A percentile compares a stretch with the other conserved stretches of the same genome.
These are phyloP conservation scores for Litchi chinensis DNA, from an alignment of 345 rosid genomes.

Conservation along the genomic window DNA sequence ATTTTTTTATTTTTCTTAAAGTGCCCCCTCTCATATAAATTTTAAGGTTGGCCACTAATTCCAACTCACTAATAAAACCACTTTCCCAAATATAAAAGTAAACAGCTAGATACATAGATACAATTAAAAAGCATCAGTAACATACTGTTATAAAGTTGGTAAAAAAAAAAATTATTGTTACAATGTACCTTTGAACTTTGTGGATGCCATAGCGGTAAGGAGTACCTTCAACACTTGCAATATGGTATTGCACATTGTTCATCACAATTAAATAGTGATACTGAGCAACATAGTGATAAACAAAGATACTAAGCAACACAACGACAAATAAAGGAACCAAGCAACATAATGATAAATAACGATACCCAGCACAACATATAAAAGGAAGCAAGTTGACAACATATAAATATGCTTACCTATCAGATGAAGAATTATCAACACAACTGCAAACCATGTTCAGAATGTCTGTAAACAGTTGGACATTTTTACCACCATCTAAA, in stretches of 20 bases:
- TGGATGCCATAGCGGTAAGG: constrained; percentile 91
- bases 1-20: too few species aligned
- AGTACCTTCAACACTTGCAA: constrained; percentile 95
- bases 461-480: constrained; percentile 79
- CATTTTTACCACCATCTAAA: constrained; percentile 83
- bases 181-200: constrained; percentile 85
- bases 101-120: constrained; percentile 15
- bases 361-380: too few species aligned
- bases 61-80: background rate
- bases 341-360: too few species aligned
- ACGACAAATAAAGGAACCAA: too few species aligned
- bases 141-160: constrained; percentile 25
- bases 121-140: constrained; percentile 6
- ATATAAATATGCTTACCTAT: too few species aligned
- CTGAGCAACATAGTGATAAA: too few species aligned
- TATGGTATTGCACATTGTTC: constrained; percentile 69
- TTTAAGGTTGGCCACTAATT: background rate
- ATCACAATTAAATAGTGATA: constrained; percentile 30
- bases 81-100: background rate
- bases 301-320: too few species aligned
- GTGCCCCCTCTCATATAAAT: too few species aligned
- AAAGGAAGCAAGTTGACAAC: too few species aligned
- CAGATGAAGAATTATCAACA: too few species aligned
- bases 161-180: constrained; percentile 12
- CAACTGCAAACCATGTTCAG: too few species aligned